Conservation (phyloP, 2,329 filamentous ascomycete species). For the Ceratocystis albifundus region DNA sequence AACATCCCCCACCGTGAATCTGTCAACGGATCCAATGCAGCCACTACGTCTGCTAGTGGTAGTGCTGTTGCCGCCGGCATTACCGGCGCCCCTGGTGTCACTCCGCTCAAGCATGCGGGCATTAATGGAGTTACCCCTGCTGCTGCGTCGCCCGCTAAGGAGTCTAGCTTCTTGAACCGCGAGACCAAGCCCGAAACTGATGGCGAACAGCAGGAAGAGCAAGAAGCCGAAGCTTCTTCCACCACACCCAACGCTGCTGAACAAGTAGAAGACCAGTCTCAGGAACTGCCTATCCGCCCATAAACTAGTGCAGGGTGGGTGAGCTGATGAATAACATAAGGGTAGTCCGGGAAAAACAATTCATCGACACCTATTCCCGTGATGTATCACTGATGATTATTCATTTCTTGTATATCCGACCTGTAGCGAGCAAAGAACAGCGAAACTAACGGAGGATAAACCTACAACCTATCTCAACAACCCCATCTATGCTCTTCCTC, state of each 20-base stretch:
- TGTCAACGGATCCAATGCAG: conserved; percentile 40
- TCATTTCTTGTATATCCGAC: background rate
- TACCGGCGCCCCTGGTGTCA: conserved; percentile 28
- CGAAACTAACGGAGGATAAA: background rate
- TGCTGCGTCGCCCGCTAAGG: conserved; percentile 71
- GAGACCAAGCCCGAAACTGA: conserved; percentile 54
- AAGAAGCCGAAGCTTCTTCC: background rate
- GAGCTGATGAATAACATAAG: background rate
- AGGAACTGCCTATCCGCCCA: conserved; percentile 15
- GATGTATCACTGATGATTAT: background rate
- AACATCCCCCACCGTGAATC: conserved; percentile 66
- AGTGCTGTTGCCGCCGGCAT: conserved; percentile 25
- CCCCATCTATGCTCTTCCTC: background rate
- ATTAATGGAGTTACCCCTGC: conserved; percentile 29
- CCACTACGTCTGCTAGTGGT: background rate
- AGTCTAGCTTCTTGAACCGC: conserved; percentile 74
- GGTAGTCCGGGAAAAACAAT: background rate
- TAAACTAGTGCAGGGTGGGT: conserved; percentile 7
- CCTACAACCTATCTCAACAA: background rate
- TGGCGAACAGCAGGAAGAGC: conserved; percentile 21
- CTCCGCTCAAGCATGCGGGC: conserved; percentile 33
- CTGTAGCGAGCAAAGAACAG: background rate
- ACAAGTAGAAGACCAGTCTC: background rate
- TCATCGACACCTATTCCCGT: background rate
- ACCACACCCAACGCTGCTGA: background rate